Evolutionary conservation across 306 rosid genomes (phyloP), one percentile per base, ranked within the genome.

Genomic region (Rosa persica): DNA sequence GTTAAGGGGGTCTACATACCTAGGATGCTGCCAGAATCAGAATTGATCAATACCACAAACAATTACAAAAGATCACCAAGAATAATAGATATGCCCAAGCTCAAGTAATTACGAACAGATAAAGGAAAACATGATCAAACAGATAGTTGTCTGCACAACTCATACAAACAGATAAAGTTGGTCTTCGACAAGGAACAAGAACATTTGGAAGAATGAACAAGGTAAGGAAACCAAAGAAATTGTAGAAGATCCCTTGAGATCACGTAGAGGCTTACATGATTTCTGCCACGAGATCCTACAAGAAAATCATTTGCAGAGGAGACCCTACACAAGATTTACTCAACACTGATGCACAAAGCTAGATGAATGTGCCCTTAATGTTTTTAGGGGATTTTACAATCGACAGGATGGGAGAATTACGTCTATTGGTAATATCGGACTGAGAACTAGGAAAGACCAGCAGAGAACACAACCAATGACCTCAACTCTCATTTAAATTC

Each of bases 1-100:
- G 81, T 95, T 95, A 80, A 95, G 98, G 75, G 98, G 98, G 79
- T 95, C 99, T 54, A 95, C 97, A 81, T 77, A 84, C 78, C 83
- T 91, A 71, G 99, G 99, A 78, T 87, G 89, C 99, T 95, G 89
- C 70, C 54, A 79, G 46, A 80, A 75, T 39, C 68, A 82, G 73
- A 70, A 78, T 30, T 49, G 52, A 82, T 85, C 69, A 85, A 71
- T 68, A 77, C 22, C 10, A 81, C 61, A 51, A 38, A 57, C 30
- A 79, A 58, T 34, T 11, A 49, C 19, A 43, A 64, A 67, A 73
- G 61, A 4, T 48, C 8, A 75, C 11, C 74, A 65, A 40, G 81
- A 79, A 34, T 3, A 23, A 23, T 49, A 74, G 2, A 25, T 49
- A 19, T 44, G 34, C 54, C 23, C 38, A 60, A 75, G 67, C 64